These are phyloP conservation scores for Aspergillus hortae DNA, from an alignment of 2,329 filamentous ascomycete genomes.

Conservation along the genomic window DNA sequence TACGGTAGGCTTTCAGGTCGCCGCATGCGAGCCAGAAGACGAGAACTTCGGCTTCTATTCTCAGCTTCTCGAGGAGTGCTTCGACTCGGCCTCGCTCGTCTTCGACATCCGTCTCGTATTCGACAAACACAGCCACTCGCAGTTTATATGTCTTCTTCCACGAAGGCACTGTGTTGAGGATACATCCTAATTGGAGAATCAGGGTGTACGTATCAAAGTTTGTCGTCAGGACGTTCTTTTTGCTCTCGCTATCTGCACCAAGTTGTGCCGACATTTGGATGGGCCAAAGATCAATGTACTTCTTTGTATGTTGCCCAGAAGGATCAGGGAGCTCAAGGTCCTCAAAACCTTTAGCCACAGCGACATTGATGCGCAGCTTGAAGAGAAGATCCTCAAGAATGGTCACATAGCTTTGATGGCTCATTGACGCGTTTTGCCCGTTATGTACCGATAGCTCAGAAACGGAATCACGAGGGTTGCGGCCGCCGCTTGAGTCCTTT, in stretches of 20 bases:
- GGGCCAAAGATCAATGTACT: conserved; percentile 84
- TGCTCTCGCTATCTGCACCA: conserved; percentile 60
- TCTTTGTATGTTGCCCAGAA: conserved; percentile 60
- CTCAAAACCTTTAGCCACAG: conserved; percentile 77
- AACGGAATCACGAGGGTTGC: conserved; percentile 10
- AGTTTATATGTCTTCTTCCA: conserved; percentile 73
- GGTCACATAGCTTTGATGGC: conserved; percentile 71
- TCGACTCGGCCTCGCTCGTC: conserved; percentile 72
- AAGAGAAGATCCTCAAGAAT: conserved; percentile 78
- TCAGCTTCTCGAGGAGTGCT: conserved; percentile 71
- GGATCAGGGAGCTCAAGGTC: conserved; percentile 67
- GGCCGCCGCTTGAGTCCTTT: conserved; percentile 19
- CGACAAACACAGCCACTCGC: conserved; percentile 81
- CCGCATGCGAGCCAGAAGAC: conserved; percentile 82
- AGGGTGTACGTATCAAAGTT: conserved; percentile 90
- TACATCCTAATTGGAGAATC: conserved; percentile 83
- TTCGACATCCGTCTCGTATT: conserved; percentile 79
- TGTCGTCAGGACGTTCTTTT: conserved; percentile 68
- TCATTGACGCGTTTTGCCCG: conserved; percentile 65
- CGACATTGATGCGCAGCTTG: conserved; percentile 76
- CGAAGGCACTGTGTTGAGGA: conserved; percentile 73
- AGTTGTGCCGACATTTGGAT: conserved; percentile 91
- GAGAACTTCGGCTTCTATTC: conserved; percentile 73
- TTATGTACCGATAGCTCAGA: conserved; percentile 59
- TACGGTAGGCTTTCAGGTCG: conserved; percentile 67